Percentiles rank a stretch among this genome's conserved stretches.
These are phyloP conservation scores for Arctostaphylos glauca DNA, from an alignment of 148 eudicot genomes.

Conservation along the genomic window DNA sequence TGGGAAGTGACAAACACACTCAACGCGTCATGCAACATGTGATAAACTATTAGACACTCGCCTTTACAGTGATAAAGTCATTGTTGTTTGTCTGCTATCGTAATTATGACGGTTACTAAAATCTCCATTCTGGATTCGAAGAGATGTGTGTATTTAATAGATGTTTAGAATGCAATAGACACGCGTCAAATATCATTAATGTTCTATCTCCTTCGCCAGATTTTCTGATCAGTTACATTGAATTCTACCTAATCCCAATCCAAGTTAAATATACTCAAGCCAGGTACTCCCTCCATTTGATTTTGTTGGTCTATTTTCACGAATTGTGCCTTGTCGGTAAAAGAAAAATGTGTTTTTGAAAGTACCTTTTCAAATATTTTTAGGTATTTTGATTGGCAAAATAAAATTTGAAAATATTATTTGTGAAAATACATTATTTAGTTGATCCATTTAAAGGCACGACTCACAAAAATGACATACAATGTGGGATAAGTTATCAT, in stretches of 20 bases:
- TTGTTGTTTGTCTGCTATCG: neutral
- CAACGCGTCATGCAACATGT: neutral
- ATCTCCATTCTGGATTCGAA: neutral
- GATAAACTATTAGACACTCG: neutral
- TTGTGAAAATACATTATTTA: neutral
- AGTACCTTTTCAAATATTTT: neutral
- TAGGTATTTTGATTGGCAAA: neutral
- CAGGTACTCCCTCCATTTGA: neutral
- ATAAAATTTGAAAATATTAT: neutral
- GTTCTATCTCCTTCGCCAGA: neutral
- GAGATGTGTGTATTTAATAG: neutral
- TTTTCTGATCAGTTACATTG: neutral
- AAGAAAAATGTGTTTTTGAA: neutral
- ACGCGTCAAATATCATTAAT: neutral
- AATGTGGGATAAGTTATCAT: too few relatives aligned
- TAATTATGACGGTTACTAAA: slow-evolving; percentile 8
- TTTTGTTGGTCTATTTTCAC: neutral
- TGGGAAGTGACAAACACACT: neutral
- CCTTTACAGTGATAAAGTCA: neutral
- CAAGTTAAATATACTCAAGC: neutral
- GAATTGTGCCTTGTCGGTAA: neutral
- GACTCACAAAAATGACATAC: too few relatives aligned
- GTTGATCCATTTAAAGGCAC: neutral
- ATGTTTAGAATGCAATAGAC: neutral
- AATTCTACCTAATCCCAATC: neutral